Percentiles rank a stretch among this genome's conserved stretches.
phyloP scores from a whole-genome alignment of 768 basidiomycete species.

The Saitozyma sp. region DNA sequence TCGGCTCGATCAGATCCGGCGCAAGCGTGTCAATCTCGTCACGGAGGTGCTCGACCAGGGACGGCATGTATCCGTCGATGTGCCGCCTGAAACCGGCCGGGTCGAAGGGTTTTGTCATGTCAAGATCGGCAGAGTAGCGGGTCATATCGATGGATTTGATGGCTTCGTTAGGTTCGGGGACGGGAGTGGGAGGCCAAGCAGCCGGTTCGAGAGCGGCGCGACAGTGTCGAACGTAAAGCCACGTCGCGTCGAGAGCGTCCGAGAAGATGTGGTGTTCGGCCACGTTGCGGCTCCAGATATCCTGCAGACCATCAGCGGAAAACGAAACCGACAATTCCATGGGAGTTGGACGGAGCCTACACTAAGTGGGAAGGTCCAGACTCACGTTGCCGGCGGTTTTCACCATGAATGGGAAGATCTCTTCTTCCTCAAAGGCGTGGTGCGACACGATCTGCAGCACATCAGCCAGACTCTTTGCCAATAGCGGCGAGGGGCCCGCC shows the following conservation, averaged over 20 bases:
- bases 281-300: slow-evolving; percentile 13
- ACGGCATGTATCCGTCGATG: slow-evolving; percentile 9
- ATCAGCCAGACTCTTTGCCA: too few species aligned
- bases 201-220: not conserved
- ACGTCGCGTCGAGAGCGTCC: slow-evolving; percentile 11
- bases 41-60: slow-evolving; percentile 11
- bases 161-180: slow-evolving; percentile 6
- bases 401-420: too few species aligned
- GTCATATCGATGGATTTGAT: not conserved
- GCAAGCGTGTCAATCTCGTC: slow-evolving; percentile 21
- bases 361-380: not conserved
- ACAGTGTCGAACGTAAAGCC: slow-evolving; percentile 18
- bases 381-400: too few species aligned
- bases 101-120: slow-evolving; percentile 12
- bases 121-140: slow-evolving; percentile 2
- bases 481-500: too few species aligned
- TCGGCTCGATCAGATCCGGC: slow-evolving; percentile 14
- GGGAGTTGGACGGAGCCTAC: slow-evolving; percentile 13
- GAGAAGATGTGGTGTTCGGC: slow-evolving; percentile 18
- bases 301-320: not conserved
- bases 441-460: too few species aligned
- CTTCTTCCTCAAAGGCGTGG: too few species aligned
- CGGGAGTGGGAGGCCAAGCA: slow-evolving; percentile 3
- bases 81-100: slow-evolving; percentile 9
- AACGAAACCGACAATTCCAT: not conserved